Evolutionary conservation across 169 alveolate genomes (phyloP).

Genomic region (Cryptosporidium ubiquitum): DNA sequence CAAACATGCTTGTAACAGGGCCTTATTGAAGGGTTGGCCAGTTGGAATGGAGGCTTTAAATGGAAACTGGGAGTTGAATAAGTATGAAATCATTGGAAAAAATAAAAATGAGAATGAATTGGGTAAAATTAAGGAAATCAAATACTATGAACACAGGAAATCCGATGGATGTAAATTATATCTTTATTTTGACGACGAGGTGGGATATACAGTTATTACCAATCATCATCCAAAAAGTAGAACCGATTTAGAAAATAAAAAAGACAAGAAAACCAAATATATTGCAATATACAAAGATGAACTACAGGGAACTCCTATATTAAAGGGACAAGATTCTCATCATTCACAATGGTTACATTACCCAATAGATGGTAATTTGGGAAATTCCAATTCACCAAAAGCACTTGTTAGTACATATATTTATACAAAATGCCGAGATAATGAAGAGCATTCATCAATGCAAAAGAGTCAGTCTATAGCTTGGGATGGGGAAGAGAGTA

Average conservation of each 20-base stretch:
- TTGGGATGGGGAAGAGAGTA: background rate
- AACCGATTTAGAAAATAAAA: background rate
- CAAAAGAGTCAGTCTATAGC: background rate
- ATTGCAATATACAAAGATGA: slow-evolving; percentile 40
- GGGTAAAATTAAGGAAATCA: background rate
- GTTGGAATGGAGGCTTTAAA: slow-evolving; percentile 9
- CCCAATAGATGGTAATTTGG: background rate
- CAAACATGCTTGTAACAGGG: slow-evolving; percentile 7
- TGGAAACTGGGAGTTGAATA: slow-evolving; percentile 56
- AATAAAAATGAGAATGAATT: background rate
- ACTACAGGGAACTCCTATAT: background rate
- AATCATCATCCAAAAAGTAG: slow-evolving; percentile 8
- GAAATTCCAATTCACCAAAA: background rate
- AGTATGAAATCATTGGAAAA: background rate
- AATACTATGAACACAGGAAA: slow-evolving; percentile 31
- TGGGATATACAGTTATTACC: slow-evolving; percentile 21
- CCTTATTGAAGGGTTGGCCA: slow-evolving; percentile 50
- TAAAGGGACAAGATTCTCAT: slow-evolving; percentile 68
- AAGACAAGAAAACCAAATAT: background rate
- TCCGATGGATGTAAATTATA: slow-evolving; percentile 17
- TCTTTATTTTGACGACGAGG: slow-evolving; percentile 30
- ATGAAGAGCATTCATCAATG: background rate
- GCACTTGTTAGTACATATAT: slow-evolving; percentile 2
- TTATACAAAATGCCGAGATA: slow-evolving; percentile 9
- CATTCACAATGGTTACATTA: slow-evolving; percentile 45